Conservation (phyloP, 2,329 filamentous ascomycete species). For the Aspergillus pseudoterreus region DNA sequence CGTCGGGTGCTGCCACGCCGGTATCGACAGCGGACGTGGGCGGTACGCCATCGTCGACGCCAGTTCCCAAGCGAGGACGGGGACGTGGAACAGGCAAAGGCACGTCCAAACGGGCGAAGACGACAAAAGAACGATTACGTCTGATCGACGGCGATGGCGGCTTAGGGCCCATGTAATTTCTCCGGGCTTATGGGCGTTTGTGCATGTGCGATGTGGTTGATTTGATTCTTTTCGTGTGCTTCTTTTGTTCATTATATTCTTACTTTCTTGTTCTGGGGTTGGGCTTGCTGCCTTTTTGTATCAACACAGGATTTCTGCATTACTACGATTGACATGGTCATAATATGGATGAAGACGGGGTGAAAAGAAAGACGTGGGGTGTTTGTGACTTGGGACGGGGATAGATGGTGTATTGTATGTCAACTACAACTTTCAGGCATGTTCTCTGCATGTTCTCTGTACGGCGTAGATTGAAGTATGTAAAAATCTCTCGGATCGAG, state of each 20-base stretch:
- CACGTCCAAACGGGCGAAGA: constrained; percentile 59
- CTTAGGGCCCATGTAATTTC: constrained; percentile 18
- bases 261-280: background rate
- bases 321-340: background rate
- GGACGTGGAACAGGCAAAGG: constrained; percentile 53
- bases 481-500: no score
- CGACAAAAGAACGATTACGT: constrained; percentile 50
- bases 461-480: no score
- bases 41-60: constrained; percentile 31
- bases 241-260: constrained; percentile 1
- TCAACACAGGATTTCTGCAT: background rate
- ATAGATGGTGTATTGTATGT: no score
- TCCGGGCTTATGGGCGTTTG: background rate
- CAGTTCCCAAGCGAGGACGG: constrained; percentile 55
- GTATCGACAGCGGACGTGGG: constrained; percentile 52
- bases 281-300: background rate
- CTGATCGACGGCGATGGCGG: constrained; percentile 44
- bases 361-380: background rate
- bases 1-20: constrained; percentile 81
- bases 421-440: no score
- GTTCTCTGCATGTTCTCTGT: no score
- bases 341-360: background rate
- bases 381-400: background rate
- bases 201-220: background rate
- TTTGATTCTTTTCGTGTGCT: constrained; percentile 1